Conservation (phyloP, 805 yeast species). For the Candida mattraensis region DNA sequence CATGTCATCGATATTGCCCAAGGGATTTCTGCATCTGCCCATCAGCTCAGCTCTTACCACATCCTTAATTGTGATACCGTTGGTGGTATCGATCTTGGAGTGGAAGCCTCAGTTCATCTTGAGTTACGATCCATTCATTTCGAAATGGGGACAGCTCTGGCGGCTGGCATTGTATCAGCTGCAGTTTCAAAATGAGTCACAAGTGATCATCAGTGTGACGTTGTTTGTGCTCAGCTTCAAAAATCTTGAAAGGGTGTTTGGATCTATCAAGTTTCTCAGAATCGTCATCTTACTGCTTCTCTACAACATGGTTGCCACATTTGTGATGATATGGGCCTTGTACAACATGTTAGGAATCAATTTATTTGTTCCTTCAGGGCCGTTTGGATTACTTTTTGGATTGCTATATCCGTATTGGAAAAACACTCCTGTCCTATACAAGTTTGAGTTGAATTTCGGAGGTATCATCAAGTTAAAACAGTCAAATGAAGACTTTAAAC, state of each 20-base stretch:
- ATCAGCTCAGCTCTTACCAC: constrained; percentile 40
- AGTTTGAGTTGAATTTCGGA: constrained; percentile 37
- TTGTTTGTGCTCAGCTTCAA: constrained; percentile 52
- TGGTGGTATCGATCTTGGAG: constrained; percentile 43
- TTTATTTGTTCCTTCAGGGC: constrained; percentile 46
- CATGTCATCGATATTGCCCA: constrained; percentile 33
- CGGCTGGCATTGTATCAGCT: constrained; percentile 49
- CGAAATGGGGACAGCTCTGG: constrained; percentile 59
- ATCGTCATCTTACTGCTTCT: constrained; percentile 42
- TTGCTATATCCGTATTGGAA: constrained; percentile 41
- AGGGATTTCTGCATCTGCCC: constrained; percentile 37
- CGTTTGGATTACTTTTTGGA: constrained; percentile 40
- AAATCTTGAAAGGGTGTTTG: constrained; percentile 56
- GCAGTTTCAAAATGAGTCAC: constrained; percentile 59
- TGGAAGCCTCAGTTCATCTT: constrained; percentile 44
- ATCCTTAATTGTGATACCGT: constrained; percentile 37
- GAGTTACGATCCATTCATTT: constrained; percentile 52
- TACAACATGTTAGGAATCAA: constrained; percentile 36
- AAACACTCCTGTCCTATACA: constrained; percentile 41
- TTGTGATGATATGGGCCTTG: constrained; percentile 33
- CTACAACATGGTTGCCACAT: constrained; percentile 46
- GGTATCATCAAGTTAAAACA: constrained; percentile 19
- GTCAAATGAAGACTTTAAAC: constrained; percentile 21
- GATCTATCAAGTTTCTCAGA: constrained; percentile 53
- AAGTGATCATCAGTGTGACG: constrained; percentile 45